Conservation (phyloP, 768 basidiomycete species). For the Clitopilus hobsonii region DNA sequence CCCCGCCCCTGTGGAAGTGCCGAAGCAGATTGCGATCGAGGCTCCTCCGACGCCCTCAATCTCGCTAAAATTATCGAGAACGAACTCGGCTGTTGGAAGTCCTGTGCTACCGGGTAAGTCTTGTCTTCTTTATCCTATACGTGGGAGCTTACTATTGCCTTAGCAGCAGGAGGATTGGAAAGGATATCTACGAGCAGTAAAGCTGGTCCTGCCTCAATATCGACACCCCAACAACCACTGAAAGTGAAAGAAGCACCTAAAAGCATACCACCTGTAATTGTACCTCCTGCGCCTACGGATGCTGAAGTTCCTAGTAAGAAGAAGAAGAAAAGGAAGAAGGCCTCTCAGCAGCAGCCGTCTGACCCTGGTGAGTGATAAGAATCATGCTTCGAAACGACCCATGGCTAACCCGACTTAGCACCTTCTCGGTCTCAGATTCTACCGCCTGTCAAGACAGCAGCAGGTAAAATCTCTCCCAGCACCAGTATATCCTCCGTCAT, state of each 20-base stretch:
- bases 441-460: constrained; percentile 4
- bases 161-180: too few species aligned
- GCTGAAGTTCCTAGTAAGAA: background rate
- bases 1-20: background rate
- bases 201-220: too few species aligned
- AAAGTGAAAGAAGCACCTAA: too few species aligned
- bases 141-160: too few species aligned
- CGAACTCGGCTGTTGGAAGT: too few species aligned
- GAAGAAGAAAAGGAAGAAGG: background rate
- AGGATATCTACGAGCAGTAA: too few species aligned
- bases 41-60: background rate
- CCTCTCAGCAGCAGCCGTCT: background rate
- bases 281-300: background rate
- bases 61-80: too few species aligned
- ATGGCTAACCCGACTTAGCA: background rate
- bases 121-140: too few species aligned
- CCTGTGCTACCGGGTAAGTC: background rate
- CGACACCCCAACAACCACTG: too few species aligned
- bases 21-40: background rate
- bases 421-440: background rate
- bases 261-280: too few species aligned
- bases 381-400: background rate
- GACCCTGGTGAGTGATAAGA: background rate
- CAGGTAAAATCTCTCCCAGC: constrained; percentile 8
- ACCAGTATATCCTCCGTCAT: constrained; percentile 5